Evolutionary conservation across 192 early-diverging fungal genomes (phyloP).

Genomic region (Coemansia reversa): DNA sequence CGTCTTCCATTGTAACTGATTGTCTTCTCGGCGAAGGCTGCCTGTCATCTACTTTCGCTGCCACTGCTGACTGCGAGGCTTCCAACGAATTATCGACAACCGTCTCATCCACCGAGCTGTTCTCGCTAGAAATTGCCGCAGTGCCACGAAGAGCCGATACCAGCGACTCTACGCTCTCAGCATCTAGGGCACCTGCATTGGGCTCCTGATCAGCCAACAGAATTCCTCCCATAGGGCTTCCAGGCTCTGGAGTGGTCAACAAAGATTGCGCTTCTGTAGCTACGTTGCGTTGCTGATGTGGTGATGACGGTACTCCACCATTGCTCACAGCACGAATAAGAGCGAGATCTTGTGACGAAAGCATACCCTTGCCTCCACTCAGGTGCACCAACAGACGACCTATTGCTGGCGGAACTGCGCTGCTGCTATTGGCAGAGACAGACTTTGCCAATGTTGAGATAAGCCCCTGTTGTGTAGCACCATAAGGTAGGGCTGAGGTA

Average conservation of each 20-base stretch:
- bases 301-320: not conserved
- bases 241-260: slow-evolving; percentile 27
- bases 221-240: slow-evolving; percentile 17
- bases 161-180: slow-evolving; percentile 41
- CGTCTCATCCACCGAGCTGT: not conserved
- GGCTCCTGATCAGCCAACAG: slow-evolving; percentile 15
- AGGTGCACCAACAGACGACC: slow-evolving; percentile 33
- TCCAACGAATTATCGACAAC: not conserved
- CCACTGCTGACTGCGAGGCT: not conserved
- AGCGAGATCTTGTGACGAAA: slow-evolving; percentile 47
- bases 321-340: slow-evolving; percentile 22
- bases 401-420: slow-evolving; percentile 18
- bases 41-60: not conserved
- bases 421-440: not conserved
- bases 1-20: slow-evolving; percentile 15
- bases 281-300: not conserved
- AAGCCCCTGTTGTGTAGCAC: slow-evolving; percentile 18
- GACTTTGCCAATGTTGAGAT: slow-evolving; percentile 36
- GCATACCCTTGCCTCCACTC: slow-evolving; percentile 27
- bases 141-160: slow-evolving; percentile 40
- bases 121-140: slow-evolving; percentile 23
- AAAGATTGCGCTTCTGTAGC: not conserved
- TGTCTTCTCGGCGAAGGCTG: not conserved
- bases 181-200: slow-evolving; percentile 13
- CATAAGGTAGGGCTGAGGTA: slow-evolving; percentile 1